These are phyloP conservation scores for Kwoniella newhampshirensis DNA, from an alignment of 768 basidiomycete genomes.

Conservation along the genomic window DNA sequence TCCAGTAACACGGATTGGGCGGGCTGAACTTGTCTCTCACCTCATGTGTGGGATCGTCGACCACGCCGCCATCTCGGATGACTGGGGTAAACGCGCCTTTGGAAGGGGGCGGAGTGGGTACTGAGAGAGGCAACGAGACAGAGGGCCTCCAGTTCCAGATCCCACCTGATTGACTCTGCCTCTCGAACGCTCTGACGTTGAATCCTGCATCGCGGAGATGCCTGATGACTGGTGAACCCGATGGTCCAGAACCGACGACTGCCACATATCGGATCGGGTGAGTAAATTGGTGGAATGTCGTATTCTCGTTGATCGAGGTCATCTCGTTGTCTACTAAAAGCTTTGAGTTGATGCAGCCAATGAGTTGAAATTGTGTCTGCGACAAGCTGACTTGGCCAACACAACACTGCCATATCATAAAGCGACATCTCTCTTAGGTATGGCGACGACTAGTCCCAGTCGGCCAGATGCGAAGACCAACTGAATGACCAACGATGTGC, in stretches of 20 bases:
- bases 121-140: slow-evolving; percentile 16
- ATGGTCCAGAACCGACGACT: slow-evolving; percentile 41
- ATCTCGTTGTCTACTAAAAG: too few species aligned
- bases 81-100: slow-evolving; percentile 29
- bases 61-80: slow-evolving; percentile 3
- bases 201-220: slow-evolving; percentile 37
- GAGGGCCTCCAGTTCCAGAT: slow-evolving; percentile 32
- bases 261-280: slow-evolving; percentile 32
- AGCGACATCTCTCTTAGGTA: too few species aligned
- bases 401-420: too few species aligned
- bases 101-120: slow-evolving; percentile 38
- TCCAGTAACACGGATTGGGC: slow-evolving; percentile 37
- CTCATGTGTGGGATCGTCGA: neutral
- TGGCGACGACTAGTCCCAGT: too few species aligned
- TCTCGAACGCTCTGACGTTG: slow-evolving; percentile 34
- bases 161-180: slow-evolving; percentile 31
- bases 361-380: too few species aligned
- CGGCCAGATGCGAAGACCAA: too few species aligned
- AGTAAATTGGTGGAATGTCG: slow-evolving; percentile 15
- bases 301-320: neutral
- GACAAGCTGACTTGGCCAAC: too few species aligned
- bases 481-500: too few species aligned
- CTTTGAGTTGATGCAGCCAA: too few species aligned
- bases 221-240: slow-evolving; percentile 30
- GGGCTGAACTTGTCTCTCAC: slow-evolving; percentile 26